A percentile compares a stretch with the other conserved stretches of the same genome.
phyloP scores from a whole-genome alignment of 352 stramenopile genomes.

The Aphanomyces cochlioides region DNA sequence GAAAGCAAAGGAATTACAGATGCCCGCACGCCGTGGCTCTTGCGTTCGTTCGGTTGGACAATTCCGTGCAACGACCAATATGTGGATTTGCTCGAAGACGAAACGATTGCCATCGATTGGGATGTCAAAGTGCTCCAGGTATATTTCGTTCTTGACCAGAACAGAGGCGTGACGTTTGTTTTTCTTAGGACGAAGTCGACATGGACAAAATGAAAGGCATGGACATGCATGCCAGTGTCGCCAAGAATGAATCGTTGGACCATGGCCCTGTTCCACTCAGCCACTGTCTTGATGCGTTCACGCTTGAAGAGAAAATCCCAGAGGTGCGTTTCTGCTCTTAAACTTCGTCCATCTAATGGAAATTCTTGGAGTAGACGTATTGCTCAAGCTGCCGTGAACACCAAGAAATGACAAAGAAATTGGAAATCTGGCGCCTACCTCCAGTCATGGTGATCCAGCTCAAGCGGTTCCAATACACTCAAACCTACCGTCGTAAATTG shows the following conservation, averaged over 20 bases:
- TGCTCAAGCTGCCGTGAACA: slow-evolving; percentile 95
- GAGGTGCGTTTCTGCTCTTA: slow-evolving; percentile 39
- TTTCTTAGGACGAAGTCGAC: slow-evolving; percentile 49
- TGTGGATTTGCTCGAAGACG: slow-evolving; percentile 78
- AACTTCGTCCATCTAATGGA: background rate
- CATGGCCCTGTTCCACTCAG: slow-evolving; percentile 80
- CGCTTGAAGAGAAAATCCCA: slow-evolving; percentile 80
- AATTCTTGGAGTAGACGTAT: slow-evolving; percentile 76
- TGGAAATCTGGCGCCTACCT: slow-evolving; percentile 95
- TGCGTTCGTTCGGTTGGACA: slow-evolving; percentile 70
- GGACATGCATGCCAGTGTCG: slow-evolving; percentile 73
- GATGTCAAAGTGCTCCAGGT: slow-evolving; percentile 75
- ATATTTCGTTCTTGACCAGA: background rate
- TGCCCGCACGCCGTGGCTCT: slow-evolving; percentile 71
- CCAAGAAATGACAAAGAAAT: slow-evolving; percentile 97
- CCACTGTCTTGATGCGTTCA: slow-evolving; percentile 83
- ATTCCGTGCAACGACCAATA: slow-evolving; percentile 74
- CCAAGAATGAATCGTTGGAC: slow-evolving; percentile 81
- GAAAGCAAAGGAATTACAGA: slow-evolving; percentile 82
- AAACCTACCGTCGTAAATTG: slow-evolving; percentile 85
- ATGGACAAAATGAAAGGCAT: slow-evolving; percentile 86
- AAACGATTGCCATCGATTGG: slow-evolving; percentile 85
- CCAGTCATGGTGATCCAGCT: slow-evolving; percentile 98
- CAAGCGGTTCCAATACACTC: slow-evolving; percentile 98
- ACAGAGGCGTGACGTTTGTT: too few species aligned